Conservation (phyloP, 345 rosid genomes). For the Orychophragmus violaceus region DNA sequence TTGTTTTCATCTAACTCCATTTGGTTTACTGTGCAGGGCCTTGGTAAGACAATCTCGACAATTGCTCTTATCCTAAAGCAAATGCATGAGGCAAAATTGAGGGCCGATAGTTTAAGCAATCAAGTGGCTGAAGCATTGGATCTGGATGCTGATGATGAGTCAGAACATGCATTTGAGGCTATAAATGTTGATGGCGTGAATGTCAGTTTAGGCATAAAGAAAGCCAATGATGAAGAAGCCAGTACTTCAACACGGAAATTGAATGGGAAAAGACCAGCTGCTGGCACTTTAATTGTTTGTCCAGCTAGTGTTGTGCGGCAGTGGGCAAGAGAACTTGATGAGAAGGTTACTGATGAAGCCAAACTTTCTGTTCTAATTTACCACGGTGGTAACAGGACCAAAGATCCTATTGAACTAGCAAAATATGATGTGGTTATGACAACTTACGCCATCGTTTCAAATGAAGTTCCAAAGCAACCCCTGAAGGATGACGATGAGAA, state of each 20-base stretch:
- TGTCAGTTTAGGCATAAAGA: conserved; percentile 29
- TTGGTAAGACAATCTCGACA: conserved; percentile 92
- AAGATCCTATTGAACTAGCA: conserved; percentile 75
- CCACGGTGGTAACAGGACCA: conserved; percentile 92
- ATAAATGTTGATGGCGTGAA: conserved; percentile 34
- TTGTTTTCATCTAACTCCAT: neutral
- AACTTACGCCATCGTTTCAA: conserved; percentile 78
- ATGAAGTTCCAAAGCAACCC: conserved; percentile 92
- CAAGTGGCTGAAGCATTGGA: conserved; percentile 66
- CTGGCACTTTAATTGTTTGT: conserved; percentile 94
- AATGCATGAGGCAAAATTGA: conserved; percentile 51
- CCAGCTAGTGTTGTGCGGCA: conserved; percentile 95
- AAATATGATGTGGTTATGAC: conserved; percentile 88
- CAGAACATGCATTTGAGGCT: conserved; percentile 12
- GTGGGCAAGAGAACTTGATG: conserved; percentile 89
- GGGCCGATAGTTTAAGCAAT: conserved; percentile 39
- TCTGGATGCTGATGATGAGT: conserved; percentile 78
- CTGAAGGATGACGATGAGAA: conserved; percentile 66
- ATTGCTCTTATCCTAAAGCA: conserved; percentile 91
- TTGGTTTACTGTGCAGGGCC: conserved; percentile 56
- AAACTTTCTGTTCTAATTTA: conserved; percentile 63
- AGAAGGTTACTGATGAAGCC: conserved; percentile 71
- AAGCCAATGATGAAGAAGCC: conserved; percentile 46
- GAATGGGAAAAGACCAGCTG: conserved; percentile 54
- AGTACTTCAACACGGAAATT: conserved; percentile 46